Percentiles rank a stretch among this genome's conserved stretches.
phyloP scores from a whole-genome alignment of 352 stramenopile genomes.

The Phytopythium boreale region DNA sequence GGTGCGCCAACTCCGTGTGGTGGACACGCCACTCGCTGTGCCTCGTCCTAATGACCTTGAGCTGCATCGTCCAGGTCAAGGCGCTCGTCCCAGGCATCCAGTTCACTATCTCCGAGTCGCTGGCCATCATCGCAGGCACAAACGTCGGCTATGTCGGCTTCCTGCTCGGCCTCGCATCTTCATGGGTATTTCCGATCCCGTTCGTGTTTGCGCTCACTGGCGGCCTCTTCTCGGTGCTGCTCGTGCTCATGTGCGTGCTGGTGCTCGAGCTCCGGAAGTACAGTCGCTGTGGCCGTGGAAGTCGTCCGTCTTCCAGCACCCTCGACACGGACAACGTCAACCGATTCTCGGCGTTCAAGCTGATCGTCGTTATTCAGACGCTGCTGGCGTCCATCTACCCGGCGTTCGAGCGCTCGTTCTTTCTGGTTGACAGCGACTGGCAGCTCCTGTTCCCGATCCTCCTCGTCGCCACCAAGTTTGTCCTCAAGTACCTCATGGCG shows the following conservation, averaged over 20 bases:
- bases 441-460: conserved; percentile 12
- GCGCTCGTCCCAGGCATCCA: neutral
- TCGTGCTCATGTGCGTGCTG: conserved; percentile 9
- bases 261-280: conserved; percentile 6
- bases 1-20: conserved; percentile 2
- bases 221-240: conserved; percentile 12
- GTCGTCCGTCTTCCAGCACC: neutral
- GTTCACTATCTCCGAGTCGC: neutral
- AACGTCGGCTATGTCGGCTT: conserved; percentile 18
- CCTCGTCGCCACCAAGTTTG: conserved; percentile 11
- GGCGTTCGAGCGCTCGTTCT: conserved; percentile 14
- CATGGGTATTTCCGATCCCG: conserved; percentile 21
- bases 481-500: conserved; percentile 5
- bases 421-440: neutral
- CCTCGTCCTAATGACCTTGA: neutral
- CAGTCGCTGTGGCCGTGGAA: neutral
- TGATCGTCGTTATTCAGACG: neutral
- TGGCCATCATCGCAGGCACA: neutral
- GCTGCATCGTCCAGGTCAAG: conserved; percentile 3
- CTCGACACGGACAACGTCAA: neutral
- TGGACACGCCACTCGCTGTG: conserved; percentile 5
- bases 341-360: conserved; percentile 5
- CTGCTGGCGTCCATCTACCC: conserved; percentile 13
- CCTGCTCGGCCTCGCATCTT: conserved; percentile 13
- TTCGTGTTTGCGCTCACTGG: conserved; percentile 24